These are phyloP conservation scores for Nyssa sinensis DNA, from an alignment of 148 eudicot genomes.

Conservation along the genomic window DNA sequence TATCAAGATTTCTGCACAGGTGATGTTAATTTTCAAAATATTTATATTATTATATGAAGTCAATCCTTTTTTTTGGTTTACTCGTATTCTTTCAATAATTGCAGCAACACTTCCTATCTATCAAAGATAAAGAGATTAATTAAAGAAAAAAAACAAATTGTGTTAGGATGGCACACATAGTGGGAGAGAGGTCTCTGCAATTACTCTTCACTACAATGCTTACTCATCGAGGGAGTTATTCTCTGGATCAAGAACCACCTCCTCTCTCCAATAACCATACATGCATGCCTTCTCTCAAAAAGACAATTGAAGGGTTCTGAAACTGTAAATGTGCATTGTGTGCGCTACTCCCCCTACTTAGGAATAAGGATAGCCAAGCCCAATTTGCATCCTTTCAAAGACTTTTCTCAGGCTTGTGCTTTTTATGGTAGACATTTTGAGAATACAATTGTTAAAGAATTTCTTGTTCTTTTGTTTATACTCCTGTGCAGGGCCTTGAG, in stretches of 20 bases:
- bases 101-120: background rate
- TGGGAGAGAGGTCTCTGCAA: background rate
- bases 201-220: too few species aligned
- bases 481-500: constrained; percentile 70
- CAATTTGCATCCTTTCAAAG: background rate
- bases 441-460: background rate
- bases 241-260: too few species aligned
- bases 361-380: background rate
- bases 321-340: background rate
- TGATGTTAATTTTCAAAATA: constrained; percentile 19
- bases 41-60: background rate
- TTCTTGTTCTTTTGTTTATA: background rate
- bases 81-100: background rate
- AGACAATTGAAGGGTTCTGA: background rate
- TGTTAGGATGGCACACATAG: background rate
- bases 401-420: background rate
- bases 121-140: background rate
- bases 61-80: background rate
- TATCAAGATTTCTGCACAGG: constrained; percentile 97
- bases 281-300: too few species aligned
- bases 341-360: background rate
- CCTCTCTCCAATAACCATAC: too few species aligned
- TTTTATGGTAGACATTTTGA: background rate
- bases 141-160: background rate
- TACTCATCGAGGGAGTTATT: too few species aligned